Evolutionary conservation across 768 basidiomycete genomes (phyloP), one percentile per base, ranked within the genome.

Genomic region (Leccinum subtestaceum): DNA sequence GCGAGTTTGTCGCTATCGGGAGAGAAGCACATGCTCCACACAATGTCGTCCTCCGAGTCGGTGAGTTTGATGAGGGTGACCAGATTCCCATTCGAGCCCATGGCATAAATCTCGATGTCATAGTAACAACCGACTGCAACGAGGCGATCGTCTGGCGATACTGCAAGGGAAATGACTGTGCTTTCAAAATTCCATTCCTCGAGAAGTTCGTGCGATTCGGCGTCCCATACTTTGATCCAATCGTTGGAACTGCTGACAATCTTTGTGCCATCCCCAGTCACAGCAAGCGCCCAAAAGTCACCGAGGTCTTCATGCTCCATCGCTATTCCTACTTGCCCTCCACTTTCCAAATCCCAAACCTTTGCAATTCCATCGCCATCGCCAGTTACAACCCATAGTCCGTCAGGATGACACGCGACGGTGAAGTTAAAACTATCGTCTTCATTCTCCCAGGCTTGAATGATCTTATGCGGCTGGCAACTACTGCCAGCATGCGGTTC

Each of bases 261-360:
- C n/a, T 43, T 17, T 19, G 7, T 43, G 40, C 40, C 40, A 1
- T 43, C n/a, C 17, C 19, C 8, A 17, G 40, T 32, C 11, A 32
- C 11, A 43, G 40, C 40, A 43, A 43, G 4, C 6, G 10, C 12
- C 32, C 32, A 12, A 32, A 12, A 32, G 31, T 0, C 0, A 9
- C 4, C 15, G 6, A 6, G 2, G 2, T 4, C 40, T 43, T 43
- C 40, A 43, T 43, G 46, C 13, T 29, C 10, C 57, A 53, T 59
- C 4, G 25, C 4, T 11, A 1, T 17, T 10, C 54, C 60, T 34
- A 48, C 60, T 36, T 61, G 57, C n/a, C 25, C 9, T 1, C 63
- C 63, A 17, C 10, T 48, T 36, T 56, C 57, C 13, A 61, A 12
- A 45, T 59, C 19, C 57, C 54, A 64, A 15, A 59, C 4, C 3